These are phyloP conservation scores for Aegilops sharonensis DNA, from an alignment of 176 grass and related monocot genomes.

Conservation along the genomic window DNA sequence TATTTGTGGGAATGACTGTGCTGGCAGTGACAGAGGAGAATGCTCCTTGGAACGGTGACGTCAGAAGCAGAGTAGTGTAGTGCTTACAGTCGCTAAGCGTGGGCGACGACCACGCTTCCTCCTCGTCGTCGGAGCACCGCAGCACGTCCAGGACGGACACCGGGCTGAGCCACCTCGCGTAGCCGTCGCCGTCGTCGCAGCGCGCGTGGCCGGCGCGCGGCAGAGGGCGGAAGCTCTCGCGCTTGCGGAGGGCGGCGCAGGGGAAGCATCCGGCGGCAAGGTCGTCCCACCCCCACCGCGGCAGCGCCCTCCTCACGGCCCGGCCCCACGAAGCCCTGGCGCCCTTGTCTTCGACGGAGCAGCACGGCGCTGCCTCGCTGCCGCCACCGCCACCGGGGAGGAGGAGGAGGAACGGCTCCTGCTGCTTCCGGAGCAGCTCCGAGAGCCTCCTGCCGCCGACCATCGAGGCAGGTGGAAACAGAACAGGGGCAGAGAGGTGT, in stretches of 20 bases:
- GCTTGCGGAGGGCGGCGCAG: neutral
- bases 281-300: neutral
- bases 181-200: neutral
- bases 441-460: conserved; percentile 54
- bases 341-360: neutral
- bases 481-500: too few relatives aligned
- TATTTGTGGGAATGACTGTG: neutral
- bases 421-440: conserved; percentile 79
- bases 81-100: neutral
- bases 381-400: too few relatives aligned
- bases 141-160: conserved; percentile 71
- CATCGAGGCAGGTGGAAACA: too few relatives aligned
- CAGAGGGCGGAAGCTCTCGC: conserved; percentile 30
- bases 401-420: conserved; percentile 68
- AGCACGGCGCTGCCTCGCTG: conserved; percentile 30
- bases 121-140: conserved; percentile 45
- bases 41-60: neutral
- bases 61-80: too few relatives aligned
- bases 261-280: conserved; percentile 28
- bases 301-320: conserved; percentile 6
- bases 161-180: conserved; percentile 56
- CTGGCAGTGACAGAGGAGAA: neutral
- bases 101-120: conserved; percentile 14
- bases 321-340: neutral
- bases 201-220: neutral